Evolutionary conservation across 2,329 filamentous ascomycete genomes (phyloP).

Genomic region (Helotiales sp.): DNA sequence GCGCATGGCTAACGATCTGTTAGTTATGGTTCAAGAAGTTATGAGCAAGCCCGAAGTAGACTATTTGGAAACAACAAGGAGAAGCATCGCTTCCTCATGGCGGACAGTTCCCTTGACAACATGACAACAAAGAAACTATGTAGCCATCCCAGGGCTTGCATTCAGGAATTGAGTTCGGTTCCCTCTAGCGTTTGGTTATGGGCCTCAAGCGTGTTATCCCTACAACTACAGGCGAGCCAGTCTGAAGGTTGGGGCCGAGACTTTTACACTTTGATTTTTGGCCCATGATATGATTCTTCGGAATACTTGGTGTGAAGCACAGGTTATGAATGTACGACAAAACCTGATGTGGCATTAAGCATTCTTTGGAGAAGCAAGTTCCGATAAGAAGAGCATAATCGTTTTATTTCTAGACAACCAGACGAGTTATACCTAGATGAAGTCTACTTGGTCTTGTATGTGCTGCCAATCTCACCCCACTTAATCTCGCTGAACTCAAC

Average conservation of each 20-base stretch:
- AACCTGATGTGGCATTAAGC: too few species aligned
- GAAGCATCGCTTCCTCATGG: conserved; percentile 9
- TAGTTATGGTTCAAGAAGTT: conserved; percentile 16
- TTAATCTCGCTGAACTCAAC: conserved; percentile 62
- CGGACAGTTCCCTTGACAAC: not conserved
- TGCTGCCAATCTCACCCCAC: conserved; percentile 64
- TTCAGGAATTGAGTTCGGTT: not conserved
- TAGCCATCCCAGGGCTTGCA: too few species aligned
- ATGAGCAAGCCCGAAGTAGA: conserved; percentile 9
- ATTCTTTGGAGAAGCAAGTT: too few species aligned
- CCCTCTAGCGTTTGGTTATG: not conserved
- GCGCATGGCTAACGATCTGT: not conserved
- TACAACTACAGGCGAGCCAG: not conserved
- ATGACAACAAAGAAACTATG: too few species aligned
- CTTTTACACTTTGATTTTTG: not conserved
- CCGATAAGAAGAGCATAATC: too few species aligned
- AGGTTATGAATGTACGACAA: not conserved
- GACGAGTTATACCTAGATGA: not conserved
- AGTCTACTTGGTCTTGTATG: conserved; percentile 31
- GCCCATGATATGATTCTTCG: not conserved
- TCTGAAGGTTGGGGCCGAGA: not conserved
- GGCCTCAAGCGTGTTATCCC: not conserved
- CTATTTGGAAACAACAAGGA: conserved; percentile 19
- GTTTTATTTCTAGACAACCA: too few species aligned
- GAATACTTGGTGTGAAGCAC: not conserved